Evolutionary conservation across 2,329 filamentous ascomycete genomes (phyloP), one percentile per base, ranked within the genome.

Genomic region (Ciborinia camelliae): DNA sequence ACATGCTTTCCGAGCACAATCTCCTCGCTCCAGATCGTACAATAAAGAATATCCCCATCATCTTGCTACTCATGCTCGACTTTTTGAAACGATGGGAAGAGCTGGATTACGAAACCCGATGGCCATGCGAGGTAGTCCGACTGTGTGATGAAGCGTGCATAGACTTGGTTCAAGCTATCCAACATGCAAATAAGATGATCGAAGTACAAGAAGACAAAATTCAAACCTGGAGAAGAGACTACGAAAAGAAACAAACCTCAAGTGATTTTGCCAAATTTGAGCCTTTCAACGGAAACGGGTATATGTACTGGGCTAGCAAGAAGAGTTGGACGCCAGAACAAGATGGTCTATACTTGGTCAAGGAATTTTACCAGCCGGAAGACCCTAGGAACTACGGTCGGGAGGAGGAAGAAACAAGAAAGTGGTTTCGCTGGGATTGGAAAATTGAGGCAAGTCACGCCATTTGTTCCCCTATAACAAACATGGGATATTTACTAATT

Each of bases 31-130:
- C 84, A 20, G 79, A 81, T 1, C 76, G 78, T 4, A 75, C 78
- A 50, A 79, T 75, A 54, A 71, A 78, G 26, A 85, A 84, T 70
- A 80, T 76, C 28, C 82, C 78, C 71, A 80, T 80, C 43, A 77
- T 85, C 7, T 77, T 77, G 68, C 70, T 74, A 54, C 81, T 80
- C 65, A 73, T 85, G 52, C 70, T 77, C 45, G 71, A 84, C 41
- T 77, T 85, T 63, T 7, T n/a, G 20, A 7, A n/a, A 2, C 18
- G 9, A n/a, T 45, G 20, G 6, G 41, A 45, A 9, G 18, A n/a
- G 15, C 20, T 45, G 20, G 20, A 20, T 9, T 45, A 45, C n/a
- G 20, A 45, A 9, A n/a, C 7, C 9, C 6, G 41, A 45, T 45
- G 41, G 41, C 41, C 20, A n/a, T 45, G 41, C 41, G 79, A 79